Evolutionary conservation across 345 rosid species (phyloP), one percentile per base, ranked within the genome.

Genomic region (Pistacia atlantica): DNA sequence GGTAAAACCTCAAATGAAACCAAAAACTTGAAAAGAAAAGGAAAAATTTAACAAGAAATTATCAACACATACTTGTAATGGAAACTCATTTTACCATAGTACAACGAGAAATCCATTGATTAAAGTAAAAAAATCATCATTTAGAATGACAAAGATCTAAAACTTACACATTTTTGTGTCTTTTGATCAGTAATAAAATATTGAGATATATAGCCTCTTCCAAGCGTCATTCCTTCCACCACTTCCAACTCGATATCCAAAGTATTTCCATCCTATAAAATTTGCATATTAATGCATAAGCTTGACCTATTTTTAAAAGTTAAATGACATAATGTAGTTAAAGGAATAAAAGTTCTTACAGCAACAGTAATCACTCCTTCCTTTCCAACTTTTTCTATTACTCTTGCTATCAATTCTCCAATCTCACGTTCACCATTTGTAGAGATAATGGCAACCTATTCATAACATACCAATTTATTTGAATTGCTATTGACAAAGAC

Each of bases 331-430:
- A 65, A 70, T 38, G 71, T 38, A 73, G 22, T 69, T 54, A 71
- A 79, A 51, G 37, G 74, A 56, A 80, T 75, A 71, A 63, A 42
- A 33, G 62, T 73, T 73, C 97, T 82, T 71, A 95, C 99, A 71
- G 86, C 76, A 65, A 93, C 91, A 18, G 96, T 91, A 74, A 95
- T 95, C 75, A 89, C 90, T 71, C 99, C 98, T 84, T 93, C 91
- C 88, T 91, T 95, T 80, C 98, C 98, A 75, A 95, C 99, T 84
- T 93, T 95, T 87, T 89, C 98, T 97, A 93, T 93, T 72, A 97
- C 99, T 82, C 92, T 89, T 69, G 98, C 99, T 78, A 95, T 88
- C 76, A 90, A 38, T 84, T 95, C 98, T 81, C 98, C 97, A 69
- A 95, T 95, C 81, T 91, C 98, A 33, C 86, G 76, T 79, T 95